Evolutionary conservation across 108 stramenopile species (phyloP).

Genomic region (Stephanodiscus minutulus): DNA sequence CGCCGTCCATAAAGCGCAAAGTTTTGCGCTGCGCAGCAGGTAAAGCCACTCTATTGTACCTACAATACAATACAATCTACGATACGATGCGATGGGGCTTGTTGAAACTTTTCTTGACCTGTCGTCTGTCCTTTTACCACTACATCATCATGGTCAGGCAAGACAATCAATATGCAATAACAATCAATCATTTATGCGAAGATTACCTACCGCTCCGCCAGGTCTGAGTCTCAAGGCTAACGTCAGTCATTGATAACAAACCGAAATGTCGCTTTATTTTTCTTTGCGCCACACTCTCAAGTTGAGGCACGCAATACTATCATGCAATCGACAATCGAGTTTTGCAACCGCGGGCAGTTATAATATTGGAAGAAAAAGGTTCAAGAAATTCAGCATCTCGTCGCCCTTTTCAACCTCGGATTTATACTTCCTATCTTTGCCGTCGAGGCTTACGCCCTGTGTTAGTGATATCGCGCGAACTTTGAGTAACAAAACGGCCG

Average conservation of each 20-base stretch:
- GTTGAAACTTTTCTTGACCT: no score
- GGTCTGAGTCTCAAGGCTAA: not conserved
- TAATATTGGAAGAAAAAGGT: not conserved
- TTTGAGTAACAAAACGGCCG: conserved; percentile 5
- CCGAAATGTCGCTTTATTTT: conserved; percentile 3
- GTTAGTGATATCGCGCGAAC: conserved; percentile 4
- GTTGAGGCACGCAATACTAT: not conserved
- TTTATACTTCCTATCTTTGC: not conserved
- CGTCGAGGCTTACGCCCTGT: not conserved
- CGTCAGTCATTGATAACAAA: not conserved
- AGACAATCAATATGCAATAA: no score
- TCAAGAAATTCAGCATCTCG: not conserved
- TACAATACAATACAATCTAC: no score
- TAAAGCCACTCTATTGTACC: no score
- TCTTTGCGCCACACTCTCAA: not conserved
- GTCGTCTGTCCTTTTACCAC: no score
- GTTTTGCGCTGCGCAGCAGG: no score
- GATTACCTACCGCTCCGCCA: no score
- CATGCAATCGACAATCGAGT: conserved; percentile 5
- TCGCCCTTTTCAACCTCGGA: not conserved
- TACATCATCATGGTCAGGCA: no score
- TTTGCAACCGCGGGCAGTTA: not conserved
- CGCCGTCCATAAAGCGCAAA: no score
- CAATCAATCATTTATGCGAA: no score
- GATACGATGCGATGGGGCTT: no score